Evolutionary conservation across 305 asterid genomes (phyloP).

Genomic region (Solanum hybrid): DNA sequence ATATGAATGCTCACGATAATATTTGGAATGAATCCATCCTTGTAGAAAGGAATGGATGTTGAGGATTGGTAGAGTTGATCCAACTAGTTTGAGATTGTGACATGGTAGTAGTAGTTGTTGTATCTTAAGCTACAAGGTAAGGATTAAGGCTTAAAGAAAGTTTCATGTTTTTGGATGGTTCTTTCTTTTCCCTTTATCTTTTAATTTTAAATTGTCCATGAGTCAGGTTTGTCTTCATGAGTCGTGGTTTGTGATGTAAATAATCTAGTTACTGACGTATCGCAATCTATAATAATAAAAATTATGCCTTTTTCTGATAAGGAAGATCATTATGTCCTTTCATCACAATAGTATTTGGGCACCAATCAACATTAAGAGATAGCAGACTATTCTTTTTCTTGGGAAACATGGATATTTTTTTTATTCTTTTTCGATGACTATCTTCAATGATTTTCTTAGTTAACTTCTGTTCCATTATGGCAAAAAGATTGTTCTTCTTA

Average conservation of each 20-base stretch:
- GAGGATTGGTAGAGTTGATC: not conserved
- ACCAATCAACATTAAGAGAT: not conserved
- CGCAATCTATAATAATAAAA: not conserved
- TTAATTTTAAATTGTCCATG: not conserved
- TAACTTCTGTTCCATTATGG: not conserved
- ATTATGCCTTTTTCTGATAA: not conserved
- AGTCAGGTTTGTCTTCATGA: not conserved
- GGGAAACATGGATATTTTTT: not conserved
- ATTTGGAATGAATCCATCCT: not conserved
- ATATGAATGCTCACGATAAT: not conserved
- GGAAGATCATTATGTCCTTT: not conserved
- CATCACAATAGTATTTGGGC: not conserved
- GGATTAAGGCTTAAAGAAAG: not conserved
- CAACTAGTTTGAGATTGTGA: not conserved
- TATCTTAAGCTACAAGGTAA: not conserved
- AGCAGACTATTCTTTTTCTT: not conserved
- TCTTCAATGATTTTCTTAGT: not conserved
- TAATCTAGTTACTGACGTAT: not conserved
- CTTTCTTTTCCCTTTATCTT: not conserved
- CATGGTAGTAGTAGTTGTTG: not conserved
- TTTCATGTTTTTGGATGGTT: not conserved
- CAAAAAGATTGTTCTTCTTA: not conserved
- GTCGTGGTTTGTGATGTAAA: not conserved
- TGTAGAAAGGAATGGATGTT: not conserved
- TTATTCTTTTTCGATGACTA: not conserved